A percentile compares a stretch with the other conserved stretches of the same genome.
Evolutionary conservation across 306 rosid species (phyloP).

Genomic region (Carpinus viminea): DNA sequence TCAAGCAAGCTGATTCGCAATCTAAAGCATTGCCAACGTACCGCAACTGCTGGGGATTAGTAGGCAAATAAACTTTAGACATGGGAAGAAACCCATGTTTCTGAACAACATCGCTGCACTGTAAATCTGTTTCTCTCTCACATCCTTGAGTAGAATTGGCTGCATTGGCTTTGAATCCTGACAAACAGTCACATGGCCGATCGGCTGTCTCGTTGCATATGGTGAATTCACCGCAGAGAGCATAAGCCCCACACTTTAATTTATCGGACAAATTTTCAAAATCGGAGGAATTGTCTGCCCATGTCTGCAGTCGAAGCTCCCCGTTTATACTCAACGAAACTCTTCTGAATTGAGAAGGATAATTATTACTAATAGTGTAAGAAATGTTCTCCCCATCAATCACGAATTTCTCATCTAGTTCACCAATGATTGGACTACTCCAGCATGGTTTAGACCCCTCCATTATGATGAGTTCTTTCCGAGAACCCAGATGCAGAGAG

Average conservation of each 20-base stretch:
- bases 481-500: background rate
- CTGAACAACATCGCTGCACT: background rate
- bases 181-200: background rate
- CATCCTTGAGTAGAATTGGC: background rate
- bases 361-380: background rate
- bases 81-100: accelerated
- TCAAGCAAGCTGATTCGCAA: conserved; percentile 7
- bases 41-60: background rate
- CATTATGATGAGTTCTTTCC: background rate
- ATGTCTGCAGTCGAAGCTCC: background rate
- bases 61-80: background rate
- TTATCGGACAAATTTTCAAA: no score
- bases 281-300: no score
- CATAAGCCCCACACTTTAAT: background rate
- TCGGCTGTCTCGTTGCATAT: background rate
- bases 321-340: background rate
- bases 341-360: background rate
- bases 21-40: background rate
- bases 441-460: background rate
- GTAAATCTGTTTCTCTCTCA: background rate
- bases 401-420: no score
- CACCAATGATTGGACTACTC: background rate
- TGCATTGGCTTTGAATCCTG: background rate
- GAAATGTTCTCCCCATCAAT: no score
- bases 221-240: accelerated